Evolutionary conservation across 2,329 filamentous ascomycete species (phyloP), one percentile per base, ranked within the genome.

Genomic region (Mariannaea sp.): DNA sequence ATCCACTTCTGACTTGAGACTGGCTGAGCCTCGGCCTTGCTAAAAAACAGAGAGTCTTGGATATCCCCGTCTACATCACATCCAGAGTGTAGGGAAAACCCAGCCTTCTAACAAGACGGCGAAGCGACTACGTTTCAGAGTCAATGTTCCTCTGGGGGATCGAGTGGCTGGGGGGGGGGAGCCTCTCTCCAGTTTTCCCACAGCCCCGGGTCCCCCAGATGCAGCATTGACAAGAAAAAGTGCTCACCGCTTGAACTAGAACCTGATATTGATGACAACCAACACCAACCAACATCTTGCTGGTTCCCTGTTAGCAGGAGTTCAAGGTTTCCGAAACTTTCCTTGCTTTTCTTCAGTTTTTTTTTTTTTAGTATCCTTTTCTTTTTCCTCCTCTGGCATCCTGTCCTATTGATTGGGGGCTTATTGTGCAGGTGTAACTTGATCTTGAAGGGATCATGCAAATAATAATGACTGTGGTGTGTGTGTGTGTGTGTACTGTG

Each of bases 111-210:
- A 57, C 49, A 43, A n/a, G n/a, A n/a, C n/a, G n/a, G 49, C 41
- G 50, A 63, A 63, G 64, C 64, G 58, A 65, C 61, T 57, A n/a
- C 54, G 61, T 66, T 66, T 66, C 64, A 65, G 58, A 64, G 56
- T 22, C 26, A 56, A 22, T n/a, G 44, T 44, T 32, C 36, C 19
- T 24, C 47, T 49, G 48, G n/a, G 30, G 52, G 50, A 55, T 61
- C 49, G 45, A 62, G 56, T 59, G 64, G 64, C 61, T 55, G 51
- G 29, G 39, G 61, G 41, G 48, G 51, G 29, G 39, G 61, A 43
- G 48, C 26, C 38, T 10, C 32, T 57, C 30, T 35, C 60, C 39
- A 53, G 52, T 53, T 40, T 27, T n/a, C 43, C 48, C 43, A 40
- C 30, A 40, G 41, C 30, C 56, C 48, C 33, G 59, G 57, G 45